Evolutionary conservation across 2,329 filamentous ascomycete species (phyloP), one percentile per base, ranked within the genome.

Genomic region (Monosporascus sp.): DNA sequence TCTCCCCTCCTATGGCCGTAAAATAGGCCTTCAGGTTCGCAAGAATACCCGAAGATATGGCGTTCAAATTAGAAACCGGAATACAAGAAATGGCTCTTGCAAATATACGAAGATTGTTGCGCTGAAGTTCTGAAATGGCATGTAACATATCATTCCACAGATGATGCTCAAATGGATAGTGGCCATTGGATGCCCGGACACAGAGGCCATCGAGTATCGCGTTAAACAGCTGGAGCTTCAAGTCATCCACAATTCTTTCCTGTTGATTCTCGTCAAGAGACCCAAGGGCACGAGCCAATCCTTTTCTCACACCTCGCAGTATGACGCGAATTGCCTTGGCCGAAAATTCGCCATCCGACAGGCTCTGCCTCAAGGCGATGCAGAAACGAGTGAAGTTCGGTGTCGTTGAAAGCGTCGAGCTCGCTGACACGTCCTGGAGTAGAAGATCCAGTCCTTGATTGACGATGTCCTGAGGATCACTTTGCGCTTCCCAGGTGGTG

Each of bases 71-170:
- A 15, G 35, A 11, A 9, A 52, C 52, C 3, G 63, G 63, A 48
- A 67, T 57, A 25, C 51, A 52, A 11, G 47, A 41, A 49, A 68
- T 60, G 37, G 60, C 56, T 38, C 54, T 53, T 20, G 46, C 47
- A 18, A 68, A 64, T n/a, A 60, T 37, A n/a, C 58, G 58, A 39
- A 64, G 27, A 18, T 50, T 62, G 49, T 67, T 67, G 45, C 59
- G 51, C 48, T 49, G 48, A 31, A 68, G 47, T 25, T 51, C 51
- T 41, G 64, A 60, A 47, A 62, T 53, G 17, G 14, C 52, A 20
- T 58, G 49, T 14, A 68, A 51, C 15, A 66, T 48, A 24, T 46
- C 48, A 31, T 52, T 53, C 63, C 61, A 66, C 47, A 51, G 52
- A 50, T 47, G 15, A 25, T 31, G 15, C 18, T 65, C 61, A n/a